phyloP scores from a whole-genome alignment of 305 asterid species.

The Fraxinus albicans region DNA sequence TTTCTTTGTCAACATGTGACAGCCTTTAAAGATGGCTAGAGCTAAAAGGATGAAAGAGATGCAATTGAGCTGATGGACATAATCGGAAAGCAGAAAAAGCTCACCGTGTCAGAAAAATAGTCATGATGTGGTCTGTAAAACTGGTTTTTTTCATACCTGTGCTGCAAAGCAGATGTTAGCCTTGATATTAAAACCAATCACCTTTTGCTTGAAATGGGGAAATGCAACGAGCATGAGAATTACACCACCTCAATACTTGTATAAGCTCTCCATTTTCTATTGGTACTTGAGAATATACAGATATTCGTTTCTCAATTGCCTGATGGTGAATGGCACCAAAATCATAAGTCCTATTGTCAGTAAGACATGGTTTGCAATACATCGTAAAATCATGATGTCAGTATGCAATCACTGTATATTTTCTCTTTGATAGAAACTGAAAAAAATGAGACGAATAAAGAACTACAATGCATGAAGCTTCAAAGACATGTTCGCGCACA shows the following conservation, averaged over 20 bases:
- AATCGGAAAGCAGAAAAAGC: constrained; percentile 28
- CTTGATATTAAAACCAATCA: constrained; percentile 39
- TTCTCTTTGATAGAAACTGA: background rate
- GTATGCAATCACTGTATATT: background rate
- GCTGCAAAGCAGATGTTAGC: constrained; percentile 81
- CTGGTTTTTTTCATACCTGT: constrained; percentile 87
- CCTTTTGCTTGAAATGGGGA: constrained; percentile 2
- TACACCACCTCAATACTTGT: constrained; percentile 73
- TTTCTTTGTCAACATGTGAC: constrained; percentile 2
- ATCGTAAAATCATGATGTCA: background rate
- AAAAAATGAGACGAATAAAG: background rate
- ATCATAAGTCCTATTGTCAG: constrained; percentile 9
- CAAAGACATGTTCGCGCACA: background rate
- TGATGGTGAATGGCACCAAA: constrained; percentile 27
- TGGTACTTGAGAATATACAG: constrained; percentile 85
- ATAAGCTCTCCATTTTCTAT: constrained; percentile 87
- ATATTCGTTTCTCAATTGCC: constrained; percentile 90
- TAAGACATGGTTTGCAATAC: constrained; percentile 3
- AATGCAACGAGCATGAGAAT: background rate
- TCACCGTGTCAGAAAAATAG: constrained; percentile 78
- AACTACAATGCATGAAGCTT: background rate
- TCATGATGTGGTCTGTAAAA: constrained; percentile 84
- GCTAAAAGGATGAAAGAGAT: constrained; percentile 15
- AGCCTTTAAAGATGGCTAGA: constrained; percentile 5
- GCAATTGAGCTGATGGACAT: constrained; percentile 1